Conservation (phyloP, 768 basidiomycete species). For the Leccinum uliginosum region DNA sequence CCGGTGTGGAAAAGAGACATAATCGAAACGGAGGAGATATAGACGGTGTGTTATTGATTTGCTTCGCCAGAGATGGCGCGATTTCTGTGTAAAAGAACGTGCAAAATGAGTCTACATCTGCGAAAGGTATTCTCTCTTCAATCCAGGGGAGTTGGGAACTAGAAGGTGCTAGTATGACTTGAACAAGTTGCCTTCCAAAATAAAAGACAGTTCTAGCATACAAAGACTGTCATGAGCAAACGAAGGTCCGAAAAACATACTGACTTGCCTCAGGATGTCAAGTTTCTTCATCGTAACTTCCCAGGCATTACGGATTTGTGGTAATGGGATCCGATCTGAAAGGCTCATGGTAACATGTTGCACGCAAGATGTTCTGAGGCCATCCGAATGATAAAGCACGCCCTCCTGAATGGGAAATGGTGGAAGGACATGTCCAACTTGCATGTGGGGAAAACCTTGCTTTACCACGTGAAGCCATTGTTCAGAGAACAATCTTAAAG, state of each 20-base stretch:
- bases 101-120: constrained; percentile 16
- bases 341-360: constrained; percentile 39
- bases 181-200: constrained; percentile 26
- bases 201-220: constrained; percentile 29
- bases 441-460: constrained; percentile 1
- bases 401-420: constrained; percentile 47
- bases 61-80: constrained; percentile 18
- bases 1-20: constrained; percentile 6
- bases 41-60: constrained; percentile 22
- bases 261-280: constrained; percentile 26
- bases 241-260: background rate
- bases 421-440: constrained; percentile 31
- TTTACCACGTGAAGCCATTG: constrained; percentile 13
- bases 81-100: constrained; percentile 19
- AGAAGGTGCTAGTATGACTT: constrained; percentile 22
- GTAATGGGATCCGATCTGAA: constrained; percentile 17
- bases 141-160: constrained; percentile 14
- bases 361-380: constrained; percentile 37
- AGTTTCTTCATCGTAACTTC: constrained; percentile 21
- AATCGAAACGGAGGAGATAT: constrained; percentile 16
- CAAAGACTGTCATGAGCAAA: background rate
- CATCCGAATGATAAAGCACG: constrained; percentile 38
- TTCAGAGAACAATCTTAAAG: constrained; percentile 15
- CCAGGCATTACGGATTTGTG: constrained; percentile 34
- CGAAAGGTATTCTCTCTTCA: constrained; percentile 7